phyloP scores from a whole-genome alignment of 139 green algal species.

The Volvox reticuliferus region DNA sequence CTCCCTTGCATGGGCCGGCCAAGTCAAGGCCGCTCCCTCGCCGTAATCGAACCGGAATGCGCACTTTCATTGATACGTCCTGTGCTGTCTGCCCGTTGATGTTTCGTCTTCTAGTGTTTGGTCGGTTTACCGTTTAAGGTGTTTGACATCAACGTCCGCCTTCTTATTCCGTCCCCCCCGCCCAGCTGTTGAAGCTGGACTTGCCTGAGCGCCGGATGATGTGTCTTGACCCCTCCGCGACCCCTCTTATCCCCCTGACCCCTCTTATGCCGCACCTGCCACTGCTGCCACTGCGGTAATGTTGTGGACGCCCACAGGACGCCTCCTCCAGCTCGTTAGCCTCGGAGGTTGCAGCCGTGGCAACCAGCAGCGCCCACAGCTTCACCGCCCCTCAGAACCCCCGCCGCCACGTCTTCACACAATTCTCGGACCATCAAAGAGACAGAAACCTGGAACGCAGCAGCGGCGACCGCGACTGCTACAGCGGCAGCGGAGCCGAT shows the following conservation, averaged over 20 bases:
- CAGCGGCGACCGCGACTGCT: not conserved
- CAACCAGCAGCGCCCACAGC: not conserved
- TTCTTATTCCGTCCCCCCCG: too few species aligned
- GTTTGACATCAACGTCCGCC: too few species aligned
- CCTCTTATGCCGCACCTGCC: too few species aligned
- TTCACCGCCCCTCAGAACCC: not conserved
- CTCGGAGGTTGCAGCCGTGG: not conserved
- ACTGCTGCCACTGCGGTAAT: too few species aligned
- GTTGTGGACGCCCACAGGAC: slow-evolving; percentile 2
- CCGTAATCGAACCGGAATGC: too few species aligned
- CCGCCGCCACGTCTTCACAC: slow-evolving; percentile 8
- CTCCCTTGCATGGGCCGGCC: too few species aligned
- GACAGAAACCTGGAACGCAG: not conserved
- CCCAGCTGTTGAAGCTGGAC: too few species aligned
- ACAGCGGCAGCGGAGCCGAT: not conserved
- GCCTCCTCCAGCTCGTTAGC: not conserved
- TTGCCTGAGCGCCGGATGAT: too few species aligned
- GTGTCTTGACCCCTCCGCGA: too few species aligned
- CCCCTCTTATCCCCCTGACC: too few species aligned
- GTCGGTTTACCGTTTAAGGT: too few species aligned
- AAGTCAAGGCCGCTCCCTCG: too few species aligned
- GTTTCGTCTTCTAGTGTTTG: not conserved
- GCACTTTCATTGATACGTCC: not conserved
- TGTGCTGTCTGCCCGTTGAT: not conserved
- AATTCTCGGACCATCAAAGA: slow-evolving; percentile 18